A percentile compares a stretch with the other conserved stretches of the same genome.
Evolutionary conservation across 441 rosid genomes (phyloP).

Genomic region (Macaranga tanarius): DNA sequence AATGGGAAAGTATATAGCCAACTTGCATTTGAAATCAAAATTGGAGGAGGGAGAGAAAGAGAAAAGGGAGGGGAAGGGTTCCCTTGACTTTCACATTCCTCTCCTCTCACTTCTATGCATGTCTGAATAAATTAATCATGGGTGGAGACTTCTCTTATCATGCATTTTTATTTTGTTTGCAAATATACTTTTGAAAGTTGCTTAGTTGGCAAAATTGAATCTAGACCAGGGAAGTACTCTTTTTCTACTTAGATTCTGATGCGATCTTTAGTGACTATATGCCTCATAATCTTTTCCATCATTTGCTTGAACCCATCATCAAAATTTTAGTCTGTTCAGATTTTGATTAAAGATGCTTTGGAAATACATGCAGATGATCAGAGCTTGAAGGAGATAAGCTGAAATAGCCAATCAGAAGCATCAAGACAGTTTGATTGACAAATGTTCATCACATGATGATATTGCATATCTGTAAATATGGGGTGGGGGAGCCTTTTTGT

Average conservation of each 20-base stretch:
- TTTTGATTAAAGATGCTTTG: constrained; percentile 5
- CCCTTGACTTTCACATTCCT: neutral
- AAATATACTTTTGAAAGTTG: neutral
- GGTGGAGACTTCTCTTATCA: neutral
- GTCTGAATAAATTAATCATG: neutral
- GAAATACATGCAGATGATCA: constrained; percentile 40
- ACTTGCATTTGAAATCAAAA: neutral
- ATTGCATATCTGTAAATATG: constrained; percentile 30
- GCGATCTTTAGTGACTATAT: neutral
- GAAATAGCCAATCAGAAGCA: too few species aligned
- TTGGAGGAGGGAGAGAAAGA: neutral
- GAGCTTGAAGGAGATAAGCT: constrained; percentile 35
- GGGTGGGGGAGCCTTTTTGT: neutral
- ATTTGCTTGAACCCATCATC: neutral
- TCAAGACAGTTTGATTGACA: too few species aligned
- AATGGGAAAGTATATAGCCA: neutral
- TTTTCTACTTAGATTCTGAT: neutral
- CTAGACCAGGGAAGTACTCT: neutral
- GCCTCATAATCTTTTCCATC: neutral
- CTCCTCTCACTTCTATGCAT: neutral
- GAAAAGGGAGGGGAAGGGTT: too few species aligned
- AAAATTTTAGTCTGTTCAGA: neutral
- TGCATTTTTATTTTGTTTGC: neutral
- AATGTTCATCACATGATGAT: constrained; percentile 10
- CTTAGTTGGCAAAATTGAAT: constrained; percentile 6